Evolutionary conservation across 148 eudicot species (phyloP), one percentile per base, ranked within the genome.

Genomic region (Fallopia convolvulus): DNA sequence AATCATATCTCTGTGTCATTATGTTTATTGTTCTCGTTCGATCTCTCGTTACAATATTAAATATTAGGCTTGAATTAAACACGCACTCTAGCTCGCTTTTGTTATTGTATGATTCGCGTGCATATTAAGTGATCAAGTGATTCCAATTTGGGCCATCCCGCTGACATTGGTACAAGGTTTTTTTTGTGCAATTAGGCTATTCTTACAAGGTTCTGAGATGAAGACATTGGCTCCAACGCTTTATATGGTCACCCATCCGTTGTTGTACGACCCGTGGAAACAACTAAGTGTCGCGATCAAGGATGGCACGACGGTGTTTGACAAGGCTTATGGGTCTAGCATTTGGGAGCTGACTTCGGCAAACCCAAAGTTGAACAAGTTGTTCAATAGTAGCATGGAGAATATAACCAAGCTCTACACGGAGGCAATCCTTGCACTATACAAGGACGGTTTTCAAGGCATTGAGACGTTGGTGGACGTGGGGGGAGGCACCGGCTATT

Each of bases 401-500:
- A 76, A 80, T 71, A 81, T 81, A 0, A 83, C 88, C 0, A 87
- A 75, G 81, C 78, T 77, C 30, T 63, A 76, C 3, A 70, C 77
- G 7, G 50, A 77, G 18, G 83, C 71, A 1, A 78, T 86, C 4
- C 52, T 86, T 26, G 30, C 30, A 26, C 30, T 26, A 11, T 83
- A 90, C 75, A 80, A 77, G 32, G 82, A 85, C 39, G 83, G 74
- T 42, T 90, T 89, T 72, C 78, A 56, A 2, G 78, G 70, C 17
- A 26, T 85, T 2, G 76, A 77, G 9, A 63, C 88, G 0, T 11
- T 90, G 21, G 89, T 88, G 40, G 94, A 90, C 49, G 92, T 90
- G 4, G 89, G 90, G 18, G 90, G 94, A 33, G 90, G 92, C 33
- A 81, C 81, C 0, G 95, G 95, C 53, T 68, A 80, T 1, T 78